A percentile compares a stretch with the other conserved stretches of the same genome.
Evolutionary conservation across 139 green algal species (phyloP).

Genomic region (Nannochloris sp.): DNA sequence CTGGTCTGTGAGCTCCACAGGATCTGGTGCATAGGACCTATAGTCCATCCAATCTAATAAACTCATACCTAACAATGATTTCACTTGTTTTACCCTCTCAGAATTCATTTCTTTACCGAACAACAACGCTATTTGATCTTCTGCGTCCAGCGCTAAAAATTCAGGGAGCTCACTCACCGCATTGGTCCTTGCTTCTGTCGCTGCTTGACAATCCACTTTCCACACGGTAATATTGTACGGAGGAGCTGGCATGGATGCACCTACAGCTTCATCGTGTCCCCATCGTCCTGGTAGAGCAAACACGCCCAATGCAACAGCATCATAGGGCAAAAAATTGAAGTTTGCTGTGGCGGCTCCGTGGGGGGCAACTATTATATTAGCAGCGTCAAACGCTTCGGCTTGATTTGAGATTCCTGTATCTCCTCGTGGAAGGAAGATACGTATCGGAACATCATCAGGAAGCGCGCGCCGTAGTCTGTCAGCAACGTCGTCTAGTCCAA

Average conservation of each 20-base stretch:
- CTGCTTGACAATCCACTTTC: not conserved
- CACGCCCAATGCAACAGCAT: conserved; percentile 7
- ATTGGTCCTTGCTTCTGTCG: not conserved
- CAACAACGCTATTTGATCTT: not conserved
- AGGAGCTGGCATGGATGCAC: not conserved
- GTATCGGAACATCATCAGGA: not conserved
- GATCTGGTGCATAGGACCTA: conserved; percentile 1
- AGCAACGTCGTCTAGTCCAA: conserved; percentile 2
- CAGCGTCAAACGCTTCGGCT: not conserved
- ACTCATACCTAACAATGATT: not conserved
- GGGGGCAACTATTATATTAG: not conserved
- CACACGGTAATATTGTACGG: conserved; percentile 2
- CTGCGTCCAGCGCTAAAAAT: not conserved
- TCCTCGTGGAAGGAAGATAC: conserved; percentile 1
- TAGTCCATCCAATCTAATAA: conserved; percentile 5
- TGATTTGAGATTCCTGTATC: not conserved
- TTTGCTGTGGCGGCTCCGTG: conserved; percentile 12
- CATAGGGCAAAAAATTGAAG: conserved; percentile 1
- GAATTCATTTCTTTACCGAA: not conserved
- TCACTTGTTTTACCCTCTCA: not conserved
- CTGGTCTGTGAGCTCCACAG: not conserved
- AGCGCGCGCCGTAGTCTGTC: not conserved
- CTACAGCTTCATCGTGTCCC: not conserved
- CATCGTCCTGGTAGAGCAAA: not conserved
- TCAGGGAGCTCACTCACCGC: not conserved